These are phyloP conservation scores for Raddia guianensis DNA, from an alignment of 176 grass and related monocot genomes.

Conservation along the genomic window DNA sequence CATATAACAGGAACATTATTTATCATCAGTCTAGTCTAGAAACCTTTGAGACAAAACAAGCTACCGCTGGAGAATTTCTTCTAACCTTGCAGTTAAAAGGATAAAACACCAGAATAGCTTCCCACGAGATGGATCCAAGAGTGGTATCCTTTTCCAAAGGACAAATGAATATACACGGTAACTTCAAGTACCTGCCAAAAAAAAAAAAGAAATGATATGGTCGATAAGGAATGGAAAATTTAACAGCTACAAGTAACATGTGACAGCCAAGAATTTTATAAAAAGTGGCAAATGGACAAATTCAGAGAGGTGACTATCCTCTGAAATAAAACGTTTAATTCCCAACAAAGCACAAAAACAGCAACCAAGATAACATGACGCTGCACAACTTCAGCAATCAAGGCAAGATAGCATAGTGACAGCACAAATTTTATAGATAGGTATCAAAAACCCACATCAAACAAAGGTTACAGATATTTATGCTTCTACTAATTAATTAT, in stretches of 20 bases:
- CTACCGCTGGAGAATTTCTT: conserved; percentile 41
- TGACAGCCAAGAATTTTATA: neutral
- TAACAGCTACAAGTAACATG: neutral
- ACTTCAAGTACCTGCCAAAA: conserved; percentile 60
- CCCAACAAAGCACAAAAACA: neutral
- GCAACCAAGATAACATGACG: neutral
- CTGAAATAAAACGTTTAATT: neutral
- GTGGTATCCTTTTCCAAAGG: conserved; percentile 55
- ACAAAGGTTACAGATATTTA: neutral
- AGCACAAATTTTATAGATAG: neutral
- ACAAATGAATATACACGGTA: conserved; percentile 41
- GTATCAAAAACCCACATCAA: neutral
- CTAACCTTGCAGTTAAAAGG: conserved; percentile 32
- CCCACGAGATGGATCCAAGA: conserved; percentile 29
- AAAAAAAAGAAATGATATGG: neutral
- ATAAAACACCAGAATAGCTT: conserved; percentile 46
- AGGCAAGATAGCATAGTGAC: neutral
- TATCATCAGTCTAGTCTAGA: conserved; percentile 33
- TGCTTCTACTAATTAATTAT: neutral
- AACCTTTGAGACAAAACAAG: neutral
- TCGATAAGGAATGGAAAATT: neutral
- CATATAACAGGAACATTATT: conserved; percentile 43
- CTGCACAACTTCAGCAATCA: neutral
- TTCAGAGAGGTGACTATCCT: neutral
- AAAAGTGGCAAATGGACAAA: neutral